A percentile compares a stretch with the other conserved stretches of the same genome.
Evolutionary conservation across 345 rosid genomes (phyloP).

Genomic region (Draba incana): DNA sequence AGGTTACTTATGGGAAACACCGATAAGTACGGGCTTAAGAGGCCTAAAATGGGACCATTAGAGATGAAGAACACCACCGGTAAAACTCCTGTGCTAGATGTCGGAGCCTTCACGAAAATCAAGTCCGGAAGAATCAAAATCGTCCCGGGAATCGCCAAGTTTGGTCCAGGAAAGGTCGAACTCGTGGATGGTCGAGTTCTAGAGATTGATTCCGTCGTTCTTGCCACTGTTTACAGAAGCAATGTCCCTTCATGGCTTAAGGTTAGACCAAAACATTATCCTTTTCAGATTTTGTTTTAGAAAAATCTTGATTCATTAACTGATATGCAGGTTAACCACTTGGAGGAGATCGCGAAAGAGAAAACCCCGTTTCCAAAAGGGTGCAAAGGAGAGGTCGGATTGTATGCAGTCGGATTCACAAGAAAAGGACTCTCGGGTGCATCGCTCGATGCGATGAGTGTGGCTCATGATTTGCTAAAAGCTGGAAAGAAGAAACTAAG

Average conservation of each 20-base stretch:
- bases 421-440: slow-evolving; percentile 83
- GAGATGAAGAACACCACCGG: slow-evolving; percentile 62
- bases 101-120: slow-evolving; percentile 65
- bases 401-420: slow-evolving; percentile 87
- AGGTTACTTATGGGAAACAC: slow-evolving; percentile 58
- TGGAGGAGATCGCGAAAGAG: slow-evolving; percentile 62
- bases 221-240: slow-evolving; percentile 90
- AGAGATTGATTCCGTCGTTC: slow-evolving; percentile 64
- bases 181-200: slow-evolving; percentile 61
- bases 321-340: slow-evolving; percentile 64
- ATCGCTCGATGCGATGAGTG: slow-evolving; percentile 61
- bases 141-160: slow-evolving; percentile 65
- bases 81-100: slow-evolving; percentile 79
- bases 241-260: slow-evolving; percentile 87
- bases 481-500: slow-evolving; percentile 74
- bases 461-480: slow-evolving; percentile 66
- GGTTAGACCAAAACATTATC: slow-evolving; percentile 52
- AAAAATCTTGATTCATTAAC: background rate
- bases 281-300: background rate
- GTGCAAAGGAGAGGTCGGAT: slow-evolving; percentile 75
- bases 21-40: slow-evolving; percentile 58
- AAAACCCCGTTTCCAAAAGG: slow-evolving; percentile 72
- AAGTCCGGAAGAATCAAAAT: slow-evolving; percentile 69
- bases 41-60: slow-evolving; percentile 66
- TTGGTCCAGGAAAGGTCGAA: slow-evolving; percentile 55